Conservation (phyloP, 2,329 filamentous ascomycete species). For the Pyricularia grisea region DNA sequence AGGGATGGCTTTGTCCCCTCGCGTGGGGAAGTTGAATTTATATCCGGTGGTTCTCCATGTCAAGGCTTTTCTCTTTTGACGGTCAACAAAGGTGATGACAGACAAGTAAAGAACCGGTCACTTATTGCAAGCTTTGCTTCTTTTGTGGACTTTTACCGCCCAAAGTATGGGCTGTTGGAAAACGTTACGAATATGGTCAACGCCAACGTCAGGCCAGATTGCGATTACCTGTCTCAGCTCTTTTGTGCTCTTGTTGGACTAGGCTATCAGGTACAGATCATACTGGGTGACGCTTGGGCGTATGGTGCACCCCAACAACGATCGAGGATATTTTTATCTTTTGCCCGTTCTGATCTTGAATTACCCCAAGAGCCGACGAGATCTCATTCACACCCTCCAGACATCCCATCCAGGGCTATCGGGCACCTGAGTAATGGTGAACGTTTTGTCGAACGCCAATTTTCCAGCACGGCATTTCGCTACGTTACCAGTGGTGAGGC, state of each 20-base stretch:
- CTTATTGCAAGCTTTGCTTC: constrained; percentile 69
- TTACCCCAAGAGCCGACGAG: constrained; percentile 46
- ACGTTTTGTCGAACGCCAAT: constrained; percentile 41
- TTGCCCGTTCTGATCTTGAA: constrained; percentile 55
- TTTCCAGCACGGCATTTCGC: constrained; percentile 47
- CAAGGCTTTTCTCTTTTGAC: constrained; percentile 66
- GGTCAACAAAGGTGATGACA: constrained; percentile 37
- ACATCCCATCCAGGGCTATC: constrained; percentile 25
- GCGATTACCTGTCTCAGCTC: constrained; percentile 62
- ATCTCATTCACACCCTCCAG: constrained; percentile 52
- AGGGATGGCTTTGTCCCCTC: constrained; percentile 44
- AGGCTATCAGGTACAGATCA: constrained; percentile 65
- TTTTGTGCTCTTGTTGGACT: constrained; percentile 65
- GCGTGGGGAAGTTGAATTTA: constrained; percentile 57
- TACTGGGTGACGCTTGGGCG: constrained; percentile 59
- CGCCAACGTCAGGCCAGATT: constrained; percentile 27
- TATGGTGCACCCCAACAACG: constrained; percentile 58
- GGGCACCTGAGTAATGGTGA: constrained; percentile 52
- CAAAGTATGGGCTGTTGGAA: constrained; percentile 66
- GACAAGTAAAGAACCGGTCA: constrained; percentile 61
- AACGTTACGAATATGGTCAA: constrained; percentile 52
- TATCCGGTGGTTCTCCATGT: constrained; percentile 68
- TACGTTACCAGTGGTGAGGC: constrained; percentile 44
- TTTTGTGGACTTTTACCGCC: constrained; percentile 65
- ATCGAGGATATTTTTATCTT: constrained; percentile 59